A percentile compares a stretch with the other conserved stretches of the same genome.
Conservation (phyloP, 169 alveolate genomes). For the Nephromyces sp. region DNA sequence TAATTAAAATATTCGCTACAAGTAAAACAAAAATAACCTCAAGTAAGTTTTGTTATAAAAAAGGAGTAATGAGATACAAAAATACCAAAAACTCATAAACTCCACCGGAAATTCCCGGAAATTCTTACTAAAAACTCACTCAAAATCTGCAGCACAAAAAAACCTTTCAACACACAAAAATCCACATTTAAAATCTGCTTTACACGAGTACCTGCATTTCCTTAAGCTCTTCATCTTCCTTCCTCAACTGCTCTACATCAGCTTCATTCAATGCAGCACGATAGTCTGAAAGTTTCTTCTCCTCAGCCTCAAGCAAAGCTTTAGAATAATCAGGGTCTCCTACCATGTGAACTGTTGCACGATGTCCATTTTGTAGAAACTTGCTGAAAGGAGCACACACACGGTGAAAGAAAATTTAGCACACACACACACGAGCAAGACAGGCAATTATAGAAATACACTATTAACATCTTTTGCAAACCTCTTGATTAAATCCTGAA, state of each 20-base stretch:
- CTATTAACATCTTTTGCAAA: neutral
- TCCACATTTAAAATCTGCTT: too few relatives aligned
- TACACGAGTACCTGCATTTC: conserved; percentile 12
- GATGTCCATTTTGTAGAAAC: conserved; percentile 19
- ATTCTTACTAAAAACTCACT: too few relatives aligned
- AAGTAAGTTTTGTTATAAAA: too few relatives aligned
- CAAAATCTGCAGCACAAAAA: too few relatives aligned
- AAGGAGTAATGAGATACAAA: too few relatives aligned
- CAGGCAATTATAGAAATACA: neutral
- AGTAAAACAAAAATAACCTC: too few relatives aligned
- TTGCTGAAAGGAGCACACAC: too few relatives aligned
- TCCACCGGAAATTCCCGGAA: too few relatives aligned
- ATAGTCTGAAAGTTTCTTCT: neutral
- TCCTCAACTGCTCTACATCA: neutral
- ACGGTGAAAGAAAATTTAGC: neutral
- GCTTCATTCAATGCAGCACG: neutral
- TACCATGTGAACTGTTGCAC: conserved; percentile 12
- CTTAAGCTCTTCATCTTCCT: conserved; percentile 1
- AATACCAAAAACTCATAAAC: too few relatives aligned
- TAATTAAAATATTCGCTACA: too few relatives aligned
- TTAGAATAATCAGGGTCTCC: conserved; percentile 8
- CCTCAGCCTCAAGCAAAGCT: neutral
- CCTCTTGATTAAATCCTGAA: conserved; percentile 1
- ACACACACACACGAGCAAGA: neutral
- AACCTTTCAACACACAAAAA: too few relatives aligned